Conservation (phyloP, 2,329 filamentous ascomycete species). For the Corinectria fuckeliana region DNA sequence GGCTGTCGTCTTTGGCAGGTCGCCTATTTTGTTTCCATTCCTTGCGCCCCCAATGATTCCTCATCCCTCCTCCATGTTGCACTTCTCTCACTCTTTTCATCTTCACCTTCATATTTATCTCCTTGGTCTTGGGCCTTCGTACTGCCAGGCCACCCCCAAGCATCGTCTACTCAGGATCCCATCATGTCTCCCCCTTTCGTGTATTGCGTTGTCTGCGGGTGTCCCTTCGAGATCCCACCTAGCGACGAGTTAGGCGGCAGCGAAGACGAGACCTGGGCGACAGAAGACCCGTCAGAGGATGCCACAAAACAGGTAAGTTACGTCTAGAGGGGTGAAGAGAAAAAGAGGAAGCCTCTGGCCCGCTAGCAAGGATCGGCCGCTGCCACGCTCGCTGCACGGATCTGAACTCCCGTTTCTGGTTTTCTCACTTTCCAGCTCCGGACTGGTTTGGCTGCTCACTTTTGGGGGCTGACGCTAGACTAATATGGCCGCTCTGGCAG, state of each 20-base stretch:
- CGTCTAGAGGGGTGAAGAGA: too few relatives aligned
- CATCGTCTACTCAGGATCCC: background rate
- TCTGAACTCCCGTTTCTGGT: background rate
- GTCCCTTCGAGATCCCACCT: slow-evolving; percentile 11
- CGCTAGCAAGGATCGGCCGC: slow-evolving; percentile 10
- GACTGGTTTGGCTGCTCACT: background rate
- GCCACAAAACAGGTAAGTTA: slow-evolving; percentile 5
- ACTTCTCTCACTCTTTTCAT: background rate
- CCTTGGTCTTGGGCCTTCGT: too few relatives aligned
- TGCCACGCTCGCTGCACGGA: background rate
- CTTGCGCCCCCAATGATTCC: background rate
- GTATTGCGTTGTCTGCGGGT: slow-evolving; percentile 13
- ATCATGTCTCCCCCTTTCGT: background rate
- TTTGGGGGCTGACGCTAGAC: background rate
- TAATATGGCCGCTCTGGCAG: background rate
- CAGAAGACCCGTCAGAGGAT: slow-evolving; percentile 4
- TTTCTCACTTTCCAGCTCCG: background rate
- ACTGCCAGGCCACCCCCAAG: too few relatives aligned
- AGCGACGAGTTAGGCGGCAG: background rate
- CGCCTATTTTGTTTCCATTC: background rate
- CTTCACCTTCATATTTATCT: too few relatives aligned
- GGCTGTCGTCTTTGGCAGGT: background rate
- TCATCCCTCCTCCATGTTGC: background rate
- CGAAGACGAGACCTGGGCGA: background rate
- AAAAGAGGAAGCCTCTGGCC: background rate